Evolutionary conservation across 306 rosid species (phyloP).

Genomic region (Sindora glabra): DNA sequence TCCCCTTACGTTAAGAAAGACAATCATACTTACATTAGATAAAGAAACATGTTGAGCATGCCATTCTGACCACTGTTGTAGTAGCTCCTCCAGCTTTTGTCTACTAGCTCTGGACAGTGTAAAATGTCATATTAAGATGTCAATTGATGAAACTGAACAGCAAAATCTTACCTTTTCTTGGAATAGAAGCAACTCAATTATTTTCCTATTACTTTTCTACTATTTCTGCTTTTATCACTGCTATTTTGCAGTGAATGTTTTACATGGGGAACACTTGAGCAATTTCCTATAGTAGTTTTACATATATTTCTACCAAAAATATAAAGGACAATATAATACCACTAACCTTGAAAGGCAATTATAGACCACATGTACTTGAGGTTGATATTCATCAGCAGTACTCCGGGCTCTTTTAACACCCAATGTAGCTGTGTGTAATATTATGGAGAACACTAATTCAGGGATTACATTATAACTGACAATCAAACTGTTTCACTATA

Average conservation of each 20-base stretch:
- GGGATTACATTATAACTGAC: background rate
- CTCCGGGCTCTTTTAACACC: slow-evolving; percentile 68
- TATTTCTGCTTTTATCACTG: background rate
- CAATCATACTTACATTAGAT: slow-evolving; percentile 45
- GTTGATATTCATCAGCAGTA: slow-evolving; percentile 45
- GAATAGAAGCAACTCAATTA: background rate
- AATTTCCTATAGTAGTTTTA: background rate
- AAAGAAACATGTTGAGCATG: slow-evolving; percentile 49
- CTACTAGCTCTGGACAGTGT: slow-evolving; percentile 64
- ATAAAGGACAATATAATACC: background rate
- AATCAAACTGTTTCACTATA: background rate
- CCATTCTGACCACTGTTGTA: slow-evolving; percentile 95
- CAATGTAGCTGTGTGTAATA: slow-evolving; percentile 32
- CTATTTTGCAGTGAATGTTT: too few species aligned
- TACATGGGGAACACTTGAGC: background rate
- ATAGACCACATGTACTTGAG: slow-evolving; percentile 67
- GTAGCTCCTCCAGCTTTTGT: slow-evolving; percentile 74
- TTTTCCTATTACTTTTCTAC: background rate
- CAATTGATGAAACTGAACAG: background rate
- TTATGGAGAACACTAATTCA: slow-evolving; percentile 35
- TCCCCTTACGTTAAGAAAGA: background rate
- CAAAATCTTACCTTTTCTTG: background rate
- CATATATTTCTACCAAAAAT: background rate
- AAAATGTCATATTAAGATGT: slow-evolving; percentile 2
- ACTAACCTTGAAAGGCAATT: slow-evolving; percentile 72